Evolutionary conservation across 108 stramenopile genomes (phyloP).

Genomic region (Cylindrotheca closterium): DNA sequence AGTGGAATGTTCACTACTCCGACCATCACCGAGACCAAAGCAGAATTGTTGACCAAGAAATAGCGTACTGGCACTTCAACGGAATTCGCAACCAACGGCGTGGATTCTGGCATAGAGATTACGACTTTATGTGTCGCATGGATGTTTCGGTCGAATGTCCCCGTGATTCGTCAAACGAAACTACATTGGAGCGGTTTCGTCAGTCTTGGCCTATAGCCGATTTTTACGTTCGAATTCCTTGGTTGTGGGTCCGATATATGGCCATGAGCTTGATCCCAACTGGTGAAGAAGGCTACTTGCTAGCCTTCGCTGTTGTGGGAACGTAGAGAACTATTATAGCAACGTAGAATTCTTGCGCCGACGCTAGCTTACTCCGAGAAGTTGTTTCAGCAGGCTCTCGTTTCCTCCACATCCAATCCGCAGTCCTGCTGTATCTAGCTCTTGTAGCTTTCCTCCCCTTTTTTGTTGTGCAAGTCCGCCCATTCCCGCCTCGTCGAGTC

Average conservation of each 20-base stretch:
- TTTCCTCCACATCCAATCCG: not conserved
- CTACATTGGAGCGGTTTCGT: not conserved
- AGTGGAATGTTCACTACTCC: conserved; percentile 2
- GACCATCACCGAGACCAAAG: not conserved
- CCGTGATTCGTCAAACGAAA: not conserved
- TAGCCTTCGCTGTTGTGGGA: not conserved
- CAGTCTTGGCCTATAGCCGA: conserved; percentile 5
- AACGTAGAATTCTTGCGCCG: too few relatives aligned
- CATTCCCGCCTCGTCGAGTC: not conserved
- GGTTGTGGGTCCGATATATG: not conserved
- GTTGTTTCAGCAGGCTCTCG: not conserved
- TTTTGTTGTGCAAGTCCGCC: not conserved
- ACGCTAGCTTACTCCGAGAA: not conserved
- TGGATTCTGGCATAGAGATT: not conserved
- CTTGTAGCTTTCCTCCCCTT: not conserved
- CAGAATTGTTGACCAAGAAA: not conserved
- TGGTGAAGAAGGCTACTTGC: not conserved
- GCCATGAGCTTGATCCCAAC: not conserved
- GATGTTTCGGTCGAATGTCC: not conserved
- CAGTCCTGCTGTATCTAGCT: not conserved
- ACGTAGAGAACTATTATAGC: not conserved
- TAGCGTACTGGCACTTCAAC: conserved; percentile 7
- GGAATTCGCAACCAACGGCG: not conserved
- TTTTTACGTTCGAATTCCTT: conserved; percentile 13
- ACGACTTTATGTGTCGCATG: not conserved